Percentiles rank a stretch among this genome's conserved stretches.
Conservation (phyloP, 352 stramenopile genomes). For the Phytophthora rubi region DNA sequence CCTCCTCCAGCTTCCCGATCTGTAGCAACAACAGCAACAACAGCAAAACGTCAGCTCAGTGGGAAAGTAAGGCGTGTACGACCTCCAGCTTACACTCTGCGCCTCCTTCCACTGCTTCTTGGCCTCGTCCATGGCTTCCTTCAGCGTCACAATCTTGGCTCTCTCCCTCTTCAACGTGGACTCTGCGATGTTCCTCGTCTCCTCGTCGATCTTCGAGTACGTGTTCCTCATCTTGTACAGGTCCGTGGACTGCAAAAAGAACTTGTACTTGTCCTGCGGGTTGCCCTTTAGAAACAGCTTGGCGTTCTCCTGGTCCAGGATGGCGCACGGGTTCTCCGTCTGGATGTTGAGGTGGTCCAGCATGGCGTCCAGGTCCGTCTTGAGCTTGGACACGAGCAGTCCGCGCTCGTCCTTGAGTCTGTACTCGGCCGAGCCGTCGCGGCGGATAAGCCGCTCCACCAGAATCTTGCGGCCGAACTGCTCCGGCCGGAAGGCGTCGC, state of each 20-base stretch:
- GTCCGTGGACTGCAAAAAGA: constrained; percentile 97
- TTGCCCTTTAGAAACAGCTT: constrained; percentile 98
- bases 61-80: neutral
- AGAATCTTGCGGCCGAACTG: constrained; percentile 94
- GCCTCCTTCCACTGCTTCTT: constrained; percentile 78
- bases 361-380: constrained; percentile 93
- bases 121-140: constrained; percentile 69
- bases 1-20: constrained; percentile 77
- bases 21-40: constrained; percentile 19
- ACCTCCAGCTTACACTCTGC: constrained; percentile 52
- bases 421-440: constrained; percentile 80
- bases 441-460: constrained; percentile 92
- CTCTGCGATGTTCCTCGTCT: constrained; percentile 70
- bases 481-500: constrained; percentile 92
- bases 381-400: constrained; percentile 79
- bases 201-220: constrained; percentile 89
- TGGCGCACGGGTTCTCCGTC: constrained; percentile 97
- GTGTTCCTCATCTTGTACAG: constrained; percentile 91
- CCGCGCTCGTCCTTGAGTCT: constrained; percentile 72
- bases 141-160: constrained; percentile 60
- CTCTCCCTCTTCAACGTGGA: constrained; percentile 71
- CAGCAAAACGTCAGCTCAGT: neutral
- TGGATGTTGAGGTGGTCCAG: constrained; percentile 95
- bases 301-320: constrained; percentile 98
- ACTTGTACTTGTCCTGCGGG: constrained; percentile 95